These are phyloP conservation scores for Fimicolochytrium jonesii DNA, from an alignment of 192 early-diverging fungal genomes.

Conservation along the genomic window DNA sequence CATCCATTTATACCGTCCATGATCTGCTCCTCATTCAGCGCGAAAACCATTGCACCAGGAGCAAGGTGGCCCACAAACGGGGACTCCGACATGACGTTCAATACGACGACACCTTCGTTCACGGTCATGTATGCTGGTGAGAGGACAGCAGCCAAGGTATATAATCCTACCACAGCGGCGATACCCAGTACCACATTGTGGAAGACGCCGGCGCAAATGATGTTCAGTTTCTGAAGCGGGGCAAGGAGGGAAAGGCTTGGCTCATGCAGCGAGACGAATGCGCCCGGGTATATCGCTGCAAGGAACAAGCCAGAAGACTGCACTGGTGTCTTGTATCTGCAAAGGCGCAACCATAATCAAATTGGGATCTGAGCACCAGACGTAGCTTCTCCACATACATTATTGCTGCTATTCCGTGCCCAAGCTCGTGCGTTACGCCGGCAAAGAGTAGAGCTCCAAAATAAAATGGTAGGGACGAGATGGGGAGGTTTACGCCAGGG, in stretches of 20 bases:
- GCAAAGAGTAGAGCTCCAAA: slow-evolving; percentile 57
- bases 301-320: slow-evolving; percentile 63
- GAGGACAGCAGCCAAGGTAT: slow-evolving; percentile 40
- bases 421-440: slow-evolving; percentile 67
- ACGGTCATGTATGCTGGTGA: slow-evolving; percentile 50
- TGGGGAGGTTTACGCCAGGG: slow-evolving; percentile 68
- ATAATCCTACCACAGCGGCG: slow-evolving; percentile 34
- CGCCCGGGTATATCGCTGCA: slow-evolving; percentile 68
- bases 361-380: too few relatives aligned
- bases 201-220: slow-evolving; percentile 75
- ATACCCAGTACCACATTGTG: slow-evolving; percentile 60
- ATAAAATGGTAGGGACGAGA: slow-evolving; percentile 65
- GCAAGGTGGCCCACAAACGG: slow-evolving; percentile 45
- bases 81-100: slow-evolving; percentile 52
- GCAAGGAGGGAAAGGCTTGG: slow-evolving; percentile 37
- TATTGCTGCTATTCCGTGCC: slow-evolving; percentile 70
- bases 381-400: slow-evolving; percentile 48
- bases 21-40: slow-evolving; percentile 39
- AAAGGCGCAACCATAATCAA: slow-evolving; percentile 6
- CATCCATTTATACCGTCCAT: slow-evolving; percentile 39
- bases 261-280: slow-evolving; percentile 65
- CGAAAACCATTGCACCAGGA: slow-evolving; percentile 36
- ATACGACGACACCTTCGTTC: slow-evolving; percentile 49
- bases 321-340: slow-evolving; percentile 35
- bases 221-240: slow-evolving; percentile 47